A percentile compares a stretch with the other conserved stretches of the same genome.
These are phyloP conservation scores for Gleditsia sinensis DNA, from an alignment of 306 rosid genomes.

Conservation along the genomic window DNA sequence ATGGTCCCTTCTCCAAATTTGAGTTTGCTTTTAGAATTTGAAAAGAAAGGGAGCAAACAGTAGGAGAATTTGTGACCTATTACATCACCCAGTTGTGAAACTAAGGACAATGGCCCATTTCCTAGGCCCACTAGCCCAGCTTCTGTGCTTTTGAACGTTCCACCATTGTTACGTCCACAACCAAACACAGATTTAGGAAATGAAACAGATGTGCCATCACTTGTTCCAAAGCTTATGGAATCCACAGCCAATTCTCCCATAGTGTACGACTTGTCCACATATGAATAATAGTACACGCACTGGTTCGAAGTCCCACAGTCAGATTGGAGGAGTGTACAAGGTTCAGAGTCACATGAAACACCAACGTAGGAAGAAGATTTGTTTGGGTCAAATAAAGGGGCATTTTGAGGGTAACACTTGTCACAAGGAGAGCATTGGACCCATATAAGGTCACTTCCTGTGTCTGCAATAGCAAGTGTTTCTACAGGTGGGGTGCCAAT, in stretches of 20 bases:
- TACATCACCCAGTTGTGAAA: conserved; percentile 6
- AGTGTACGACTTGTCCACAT: not conserved
- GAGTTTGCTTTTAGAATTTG: not conserved
- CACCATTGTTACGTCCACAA: not conserved
- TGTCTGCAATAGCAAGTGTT: conserved; percentile 1
- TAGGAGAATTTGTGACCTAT: conserved; percentile 21
- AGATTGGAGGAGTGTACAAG: too few species aligned
- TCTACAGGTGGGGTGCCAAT: conserved; percentile 3
- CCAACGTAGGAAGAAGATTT: not conserved
- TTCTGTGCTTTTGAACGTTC: not conserved
- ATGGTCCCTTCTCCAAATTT: not conserved
- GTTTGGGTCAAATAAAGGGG: not conserved
- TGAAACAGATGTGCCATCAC: too few species aligned
- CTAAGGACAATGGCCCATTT: not conserved
- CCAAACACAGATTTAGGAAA: too few species aligned
- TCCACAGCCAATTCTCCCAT: not conserved
- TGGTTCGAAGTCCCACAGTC: too few species aligned
- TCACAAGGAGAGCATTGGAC: conserved; percentile 14
- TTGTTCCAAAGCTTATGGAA: not conserved
- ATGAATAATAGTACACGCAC: not conserved
- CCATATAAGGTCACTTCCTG: conserved; percentile 27
- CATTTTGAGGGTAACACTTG: not conserved
- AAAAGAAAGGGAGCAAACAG: not conserved
- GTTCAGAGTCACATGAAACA: not conserved
- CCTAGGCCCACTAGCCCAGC: conserved; percentile 26